Base-by-base conservation (phyloP, 495 filamentous ascomycete species). In the Penicillium parvum region DNA sequence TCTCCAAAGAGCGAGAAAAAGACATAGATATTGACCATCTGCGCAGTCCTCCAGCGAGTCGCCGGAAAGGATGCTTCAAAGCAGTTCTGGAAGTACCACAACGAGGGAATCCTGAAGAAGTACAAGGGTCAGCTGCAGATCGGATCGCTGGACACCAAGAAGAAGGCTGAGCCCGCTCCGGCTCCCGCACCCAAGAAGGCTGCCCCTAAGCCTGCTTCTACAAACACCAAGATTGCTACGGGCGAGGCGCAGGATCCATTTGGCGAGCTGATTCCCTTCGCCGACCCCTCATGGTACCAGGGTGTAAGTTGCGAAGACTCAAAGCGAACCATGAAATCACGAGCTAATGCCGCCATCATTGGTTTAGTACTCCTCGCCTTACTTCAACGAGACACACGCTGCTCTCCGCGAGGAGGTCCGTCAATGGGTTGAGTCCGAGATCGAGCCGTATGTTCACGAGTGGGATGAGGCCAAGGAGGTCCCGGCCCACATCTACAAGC, bases 71-170 rank as follows among this genome's bases (percentile, higher is more conserved):
- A 99, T 53, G 92, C 92, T 12, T 90, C 87, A 18, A 91, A 94
- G 66, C 94, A 95, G 61, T 99, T 99, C 74, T 99, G 92, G 92
- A 99, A 97, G 69, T 97, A 98, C 65, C 92, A 98, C 75, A 98
- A 96, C 56, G 81, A 85, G 53, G 78, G 84, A 40, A 88, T 97
- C 50, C 76, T 97, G 53, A 97, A 96, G 73, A 98, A 97, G 65
- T 96, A 90, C 76, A 84, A 92, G 70, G 67, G 78, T 19, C 74
- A 87, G 62, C 79, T 99, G 37, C 85, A 90, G 60, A 77, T 99
- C 55, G 92, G 92, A 28, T 95, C 90, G 1, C 68, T 99, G 51
- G 82, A 97, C 60, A 82, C 79, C 58, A 96, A 97, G 71, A 83
- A 85, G 57, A 68, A 68, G 5, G 65, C 74, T 15, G 77, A 74